Base-by-base conservation (phyloP, 164 flowering plant genomes). In the Paratinospora sagittata region DNA sequence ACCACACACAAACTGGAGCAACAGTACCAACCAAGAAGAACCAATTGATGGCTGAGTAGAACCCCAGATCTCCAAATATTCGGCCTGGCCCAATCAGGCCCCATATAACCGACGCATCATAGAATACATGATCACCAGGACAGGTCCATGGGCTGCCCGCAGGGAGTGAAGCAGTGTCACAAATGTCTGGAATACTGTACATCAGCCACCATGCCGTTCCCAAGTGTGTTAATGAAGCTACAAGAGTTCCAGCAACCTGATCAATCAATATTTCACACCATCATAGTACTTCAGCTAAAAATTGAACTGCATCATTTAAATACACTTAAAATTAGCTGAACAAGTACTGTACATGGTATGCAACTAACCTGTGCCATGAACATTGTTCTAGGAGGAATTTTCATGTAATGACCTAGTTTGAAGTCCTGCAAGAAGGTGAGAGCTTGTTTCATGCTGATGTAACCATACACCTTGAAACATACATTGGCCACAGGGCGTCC, bases 391-490 rank as follows among this genome's bases (percentile, higher is more conserved):
- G 84, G 86, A 27, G 84, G 84, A 26, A 81, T 79, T 65, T 83
- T 83, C 86, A 83, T 83, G 74, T 83, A 81, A 49, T 83, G 86
- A 27, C 86, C 86, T 55, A 83, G 83, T 79, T 83, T 83, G 79
- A 83, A 80, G 67, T 83, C 86, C 43, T 74, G 77, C 9, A 81
- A 65, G 66, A 83, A 83, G 17, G 80, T 41, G 17, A 81, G 58
- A 1, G 74, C 86, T 63, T 83, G n/a, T n/a, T n/a, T n/a, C n/a
- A n/a, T n/a, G n/a, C n/a, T n/a, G n/a, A n/a, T n/a, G n/a, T n/a
- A n/a, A n/a, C n/a, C n/a, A n/a, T n/a, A n/a, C n/a, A n/a, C n/a
- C n/a, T n/a, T n/a, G n/a, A n/a, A n/a, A n/a, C n/a, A n/a, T n/a
- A n/a, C n/a, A n/a, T n/a, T n/a, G n/a, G n/a, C n/a, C n/a, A n/a